These are phyloP conservation scores for Geranium incanum DNA, from an alignment of 441 rosid genomes.

Conservation along the genomic window DNA sequence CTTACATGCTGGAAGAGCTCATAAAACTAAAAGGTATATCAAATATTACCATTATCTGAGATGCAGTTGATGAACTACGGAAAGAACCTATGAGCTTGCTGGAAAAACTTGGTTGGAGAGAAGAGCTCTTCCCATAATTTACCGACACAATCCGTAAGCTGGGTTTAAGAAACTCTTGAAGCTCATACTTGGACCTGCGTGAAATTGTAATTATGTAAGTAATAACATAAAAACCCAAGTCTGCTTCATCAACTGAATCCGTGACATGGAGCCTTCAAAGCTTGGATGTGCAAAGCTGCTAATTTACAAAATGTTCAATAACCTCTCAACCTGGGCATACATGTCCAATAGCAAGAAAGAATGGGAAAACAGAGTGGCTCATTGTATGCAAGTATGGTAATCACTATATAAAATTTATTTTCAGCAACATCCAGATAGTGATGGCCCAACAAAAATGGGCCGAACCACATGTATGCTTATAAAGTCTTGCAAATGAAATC, in stretches of 20 bases:
- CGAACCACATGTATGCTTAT: background rate
- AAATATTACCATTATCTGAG: constrained; percentile 41
- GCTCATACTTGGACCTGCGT: constrained; percentile 89
- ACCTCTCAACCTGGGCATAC: constrained; percentile 5
- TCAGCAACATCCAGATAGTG: background rate
- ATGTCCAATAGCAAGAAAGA: constrained; percentile 5
- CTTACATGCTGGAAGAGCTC: background rate
- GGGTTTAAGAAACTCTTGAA: constrained; percentile 85
- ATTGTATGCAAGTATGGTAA: background rate
- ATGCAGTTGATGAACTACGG: constrained; percentile 35
- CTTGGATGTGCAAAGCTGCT: background rate
- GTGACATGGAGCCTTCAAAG: background rate
- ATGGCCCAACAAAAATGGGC: background rate
- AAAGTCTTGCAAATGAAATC: background rate
- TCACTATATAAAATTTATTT: background rate
- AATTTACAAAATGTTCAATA: background rate
- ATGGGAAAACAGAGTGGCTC: background rate
- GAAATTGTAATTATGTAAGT: constrained; percentile 17
- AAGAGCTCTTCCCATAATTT: constrained; percentile 36
- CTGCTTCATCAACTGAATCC: constrained; percentile 1
- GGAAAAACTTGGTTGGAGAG: constrained; percentile 51
- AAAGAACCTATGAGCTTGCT: constrained; percentile 57
- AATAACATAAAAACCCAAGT: constrained; percentile 13
- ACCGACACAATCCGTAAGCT: constrained; percentile 51
- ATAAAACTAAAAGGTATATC: background rate